Conservation (phyloP, 441 rosid species). For the Euphorbia corollata region DNA sequence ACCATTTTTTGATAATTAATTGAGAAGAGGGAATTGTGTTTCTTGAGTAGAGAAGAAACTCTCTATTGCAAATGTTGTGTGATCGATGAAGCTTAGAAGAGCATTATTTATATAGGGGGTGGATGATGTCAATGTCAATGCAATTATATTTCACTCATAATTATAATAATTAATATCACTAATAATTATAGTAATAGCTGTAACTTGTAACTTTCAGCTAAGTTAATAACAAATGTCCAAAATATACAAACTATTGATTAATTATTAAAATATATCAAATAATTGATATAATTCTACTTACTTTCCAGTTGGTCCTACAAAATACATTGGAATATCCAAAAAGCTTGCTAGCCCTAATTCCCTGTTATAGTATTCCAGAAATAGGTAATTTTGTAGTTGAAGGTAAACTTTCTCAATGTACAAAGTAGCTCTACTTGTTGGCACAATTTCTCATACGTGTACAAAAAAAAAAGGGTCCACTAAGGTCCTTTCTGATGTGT, state of each 20-base stretch:
- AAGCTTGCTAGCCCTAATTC: background rate
- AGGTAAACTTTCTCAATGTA: constrained; percentile 11
- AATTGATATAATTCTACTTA: no score
- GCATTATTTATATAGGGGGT: constrained; percentile 42
- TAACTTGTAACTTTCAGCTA: no score
- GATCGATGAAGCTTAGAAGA: background rate
- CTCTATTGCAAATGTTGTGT: constrained; percentile 9
- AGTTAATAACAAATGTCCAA: no score
- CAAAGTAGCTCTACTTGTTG: constrained; percentile 27
- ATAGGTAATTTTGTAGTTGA: constrained; percentile 22
- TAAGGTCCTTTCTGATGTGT: constrained; percentile 46
- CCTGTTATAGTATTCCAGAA: background rate
- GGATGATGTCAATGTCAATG: constrained; percentile 17
- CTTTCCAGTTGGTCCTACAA: background rate
- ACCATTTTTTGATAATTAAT: constrained; percentile 32
- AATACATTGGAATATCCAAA: no score
- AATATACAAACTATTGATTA: background rate
- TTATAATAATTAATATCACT: no score
- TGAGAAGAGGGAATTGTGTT: background rate
- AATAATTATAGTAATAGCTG: no score
- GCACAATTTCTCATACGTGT: constrained; percentile 32
- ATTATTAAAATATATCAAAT: no score
- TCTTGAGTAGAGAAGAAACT: background rate
- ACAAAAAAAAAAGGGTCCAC: constrained; percentile 23
- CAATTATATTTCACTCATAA: no score